Conservation (phyloP, 2,329 filamentous ascomycete genomes). For the Pseudogymnoascus sp. region DNA sequence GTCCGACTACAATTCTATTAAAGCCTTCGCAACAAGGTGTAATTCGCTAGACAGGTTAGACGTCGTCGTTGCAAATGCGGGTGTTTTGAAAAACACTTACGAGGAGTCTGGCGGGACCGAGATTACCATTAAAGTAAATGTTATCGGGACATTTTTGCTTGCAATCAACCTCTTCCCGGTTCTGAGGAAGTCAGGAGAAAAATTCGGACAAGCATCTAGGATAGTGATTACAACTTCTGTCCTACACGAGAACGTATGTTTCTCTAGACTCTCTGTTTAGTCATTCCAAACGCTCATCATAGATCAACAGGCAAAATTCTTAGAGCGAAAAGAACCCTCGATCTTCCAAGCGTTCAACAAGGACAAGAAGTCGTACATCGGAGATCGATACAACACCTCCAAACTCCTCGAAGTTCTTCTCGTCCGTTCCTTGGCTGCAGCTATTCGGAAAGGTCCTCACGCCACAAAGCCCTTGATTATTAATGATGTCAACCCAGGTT, state of each 20-base stretch:
- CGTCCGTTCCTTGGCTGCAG: conserved; percentile 25
- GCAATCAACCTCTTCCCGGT: conserved; percentile 35
- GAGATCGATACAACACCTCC: conserved; percentile 28
- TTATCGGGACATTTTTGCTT: conserved; percentile 38
- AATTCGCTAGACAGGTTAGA: conserved; percentile 12
- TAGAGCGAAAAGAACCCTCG: conserved; percentile 23
- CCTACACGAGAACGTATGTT: conserved; percentile 25
- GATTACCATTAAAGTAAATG: conserved; percentile 37
- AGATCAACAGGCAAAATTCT: conserved; percentile 27
- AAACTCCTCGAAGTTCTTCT: conserved; percentile 29
- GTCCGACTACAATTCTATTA: conserved; percentile 13
- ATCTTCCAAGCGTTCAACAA: conserved; percentile 4
- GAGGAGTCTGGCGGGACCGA: conserved; percentile 30
- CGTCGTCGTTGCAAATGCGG: conserved; percentile 16
- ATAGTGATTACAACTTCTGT: conserved; percentile 34
- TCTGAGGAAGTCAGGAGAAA: conserved; percentile 28
- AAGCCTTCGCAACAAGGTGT: conserved; percentile 8
- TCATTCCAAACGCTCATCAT: background rate
- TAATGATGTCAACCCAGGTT: conserved; percentile 28
- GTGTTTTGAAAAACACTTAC: conserved; percentile 11
- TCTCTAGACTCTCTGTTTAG: background rate
- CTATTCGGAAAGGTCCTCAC: conserved; percentile 17
- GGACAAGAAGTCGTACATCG: background rate
- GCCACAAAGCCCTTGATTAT: conserved; percentile 23
- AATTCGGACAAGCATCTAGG: conserved; percentile 25